A percentile compares a stretch with the other conserved stretches of the same genome.
Evolutionary conservation across 371 early-diverging fungal genomes (phyloP).

Genomic region (Chytridiales sp.): DNA sequence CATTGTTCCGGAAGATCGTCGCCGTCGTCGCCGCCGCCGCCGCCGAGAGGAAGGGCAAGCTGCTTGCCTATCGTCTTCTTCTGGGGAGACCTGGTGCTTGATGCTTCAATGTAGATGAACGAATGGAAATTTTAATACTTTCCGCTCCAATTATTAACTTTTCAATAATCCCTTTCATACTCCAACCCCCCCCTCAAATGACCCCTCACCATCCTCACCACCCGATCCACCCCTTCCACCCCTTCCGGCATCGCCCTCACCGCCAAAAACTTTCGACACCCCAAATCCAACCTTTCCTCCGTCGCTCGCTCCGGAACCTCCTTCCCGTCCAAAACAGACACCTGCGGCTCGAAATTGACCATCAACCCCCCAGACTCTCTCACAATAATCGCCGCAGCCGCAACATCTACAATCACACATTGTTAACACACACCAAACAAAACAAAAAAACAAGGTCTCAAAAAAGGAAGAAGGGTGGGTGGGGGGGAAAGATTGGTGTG

Average conservation of each 20-base stretch:
- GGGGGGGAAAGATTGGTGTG: slow-evolving; percentile 29
- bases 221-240: slow-evolving; percentile 6
- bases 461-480: not conserved
- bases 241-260: slow-evolving; percentile 26
- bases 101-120: too few species aligned
- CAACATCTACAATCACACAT: slow-evolving; percentile 33
- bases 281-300: slow-evolving; percentile 22
- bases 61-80: too few species aligned
- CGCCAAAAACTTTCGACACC: slow-evolving; percentile 30
- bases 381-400: slow-evolving; percentile 44
- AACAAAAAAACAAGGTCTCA: too few species aligned
- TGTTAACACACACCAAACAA: not conserved
- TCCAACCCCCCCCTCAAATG: slow-evolving; percentile 17
- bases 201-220: slow-evolving; percentile 14
- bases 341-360: slow-evolving; percentile 25
- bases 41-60: too few species aligned
- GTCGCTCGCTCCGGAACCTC: not conserved
- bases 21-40: too few species aligned
- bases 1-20: too few species aligned
- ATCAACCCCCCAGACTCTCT: slow-evolving; percentile 46
- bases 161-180: slow-evolving; percentile 32
- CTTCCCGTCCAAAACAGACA: not conserved
- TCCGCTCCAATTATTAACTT: too few species aligned
- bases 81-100: too few species aligned
- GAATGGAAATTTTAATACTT: too few species aligned